These are phyloP conservation scores for Persicaria maculosa DNA, from an alignment of 148 eudicot genomes.

Conservation along the genomic window DNA sequence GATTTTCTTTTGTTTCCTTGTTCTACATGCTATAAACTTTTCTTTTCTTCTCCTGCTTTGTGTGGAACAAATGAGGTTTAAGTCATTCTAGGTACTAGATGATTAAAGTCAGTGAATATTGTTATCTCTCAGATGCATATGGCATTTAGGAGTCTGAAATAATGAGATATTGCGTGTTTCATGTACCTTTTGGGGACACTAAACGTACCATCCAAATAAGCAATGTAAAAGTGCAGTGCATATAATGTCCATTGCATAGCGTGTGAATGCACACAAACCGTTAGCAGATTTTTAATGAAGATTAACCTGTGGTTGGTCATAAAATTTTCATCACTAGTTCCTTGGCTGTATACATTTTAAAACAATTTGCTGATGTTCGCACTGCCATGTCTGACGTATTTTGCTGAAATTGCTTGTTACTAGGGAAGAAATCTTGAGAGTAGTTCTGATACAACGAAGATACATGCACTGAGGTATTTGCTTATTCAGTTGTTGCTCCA, in stretches of 20 bases:
- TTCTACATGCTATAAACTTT: not conserved
- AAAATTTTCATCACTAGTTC: not conserved
- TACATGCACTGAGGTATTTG: slow-evolving; percentile 90
- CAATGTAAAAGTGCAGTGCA: not conserved
- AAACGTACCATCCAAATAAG: not conserved
- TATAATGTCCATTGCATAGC: not conserved
- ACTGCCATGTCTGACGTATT: not conserved
- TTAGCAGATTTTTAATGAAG: not conserved
- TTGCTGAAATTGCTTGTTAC: not conserved
- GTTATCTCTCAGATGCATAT: not conserved
- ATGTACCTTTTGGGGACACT: not conserved
- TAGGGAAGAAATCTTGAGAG: slow-evolving; percentile 80
- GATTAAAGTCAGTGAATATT: not conserved
- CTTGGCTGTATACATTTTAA: not conserved
- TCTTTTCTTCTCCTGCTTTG: not conserved
- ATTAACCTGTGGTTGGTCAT: not conserved
- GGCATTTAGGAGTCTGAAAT: not conserved
- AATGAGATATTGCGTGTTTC: not conserved
- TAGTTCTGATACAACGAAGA: slow-evolving; percentile 49
- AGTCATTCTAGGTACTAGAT: not conserved
- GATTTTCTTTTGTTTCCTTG: not conserved
- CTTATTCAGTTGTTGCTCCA: slow-evolving; percentile 88
- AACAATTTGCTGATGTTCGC: not conserved
- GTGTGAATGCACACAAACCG: not conserved
- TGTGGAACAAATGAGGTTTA: not conserved